These are phyloP conservation scores for Fusarium sambucinum DNA, from an alignment of 2,329 filamentous ascomycete species.

Conservation along the genomic window DNA sequence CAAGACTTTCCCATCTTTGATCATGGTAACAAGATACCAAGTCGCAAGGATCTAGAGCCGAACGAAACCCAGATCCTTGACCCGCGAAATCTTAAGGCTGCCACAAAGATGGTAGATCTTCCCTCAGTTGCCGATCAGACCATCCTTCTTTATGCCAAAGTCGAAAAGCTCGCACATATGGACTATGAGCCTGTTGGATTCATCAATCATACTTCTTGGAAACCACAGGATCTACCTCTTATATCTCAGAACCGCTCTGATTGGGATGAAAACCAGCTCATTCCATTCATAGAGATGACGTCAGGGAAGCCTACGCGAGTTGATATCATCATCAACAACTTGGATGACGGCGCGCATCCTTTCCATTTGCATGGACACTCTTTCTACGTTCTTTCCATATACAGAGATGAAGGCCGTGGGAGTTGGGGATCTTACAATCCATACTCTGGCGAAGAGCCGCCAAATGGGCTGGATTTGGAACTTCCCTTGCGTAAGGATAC, in stretches of 20 bases:
- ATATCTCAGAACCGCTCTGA: not conserved
- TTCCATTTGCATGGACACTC: conserved; percentile 10
- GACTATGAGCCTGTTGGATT: conserved; percentile 19
- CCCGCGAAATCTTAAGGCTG: not conserved
- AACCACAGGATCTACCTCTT: not conserved
- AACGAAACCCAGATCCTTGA: not conserved
- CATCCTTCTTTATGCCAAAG: conserved; percentile 1
- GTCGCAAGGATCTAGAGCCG: not conserved
- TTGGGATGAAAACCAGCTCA: conserved; percentile 6
- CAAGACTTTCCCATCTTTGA: not conserved
- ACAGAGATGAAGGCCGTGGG: conserved; percentile 1
- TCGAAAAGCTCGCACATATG: conserved; percentile 14
- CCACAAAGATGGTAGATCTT: not conserved
- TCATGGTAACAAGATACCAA: no score
- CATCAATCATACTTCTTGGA: conserved; percentile 21
- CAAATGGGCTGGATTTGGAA: not conserved
- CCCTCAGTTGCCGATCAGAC: not conserved
- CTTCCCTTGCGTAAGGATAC: not conserved
- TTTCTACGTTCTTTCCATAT: conserved; percentile 6
- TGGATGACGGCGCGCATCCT: conserved; percentile 5
- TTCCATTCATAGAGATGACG: not conserved
- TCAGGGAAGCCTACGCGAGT: accelerated
- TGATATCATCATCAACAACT: not conserved
- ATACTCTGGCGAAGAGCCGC: not conserved
- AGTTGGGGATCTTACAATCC: conserved; percentile 7